These are phyloP conservation scores for Diplodia scrobiculata DNA, from an alignment of 2,329 filamentous ascomycete genomes.

Conservation along the genomic window DNA sequence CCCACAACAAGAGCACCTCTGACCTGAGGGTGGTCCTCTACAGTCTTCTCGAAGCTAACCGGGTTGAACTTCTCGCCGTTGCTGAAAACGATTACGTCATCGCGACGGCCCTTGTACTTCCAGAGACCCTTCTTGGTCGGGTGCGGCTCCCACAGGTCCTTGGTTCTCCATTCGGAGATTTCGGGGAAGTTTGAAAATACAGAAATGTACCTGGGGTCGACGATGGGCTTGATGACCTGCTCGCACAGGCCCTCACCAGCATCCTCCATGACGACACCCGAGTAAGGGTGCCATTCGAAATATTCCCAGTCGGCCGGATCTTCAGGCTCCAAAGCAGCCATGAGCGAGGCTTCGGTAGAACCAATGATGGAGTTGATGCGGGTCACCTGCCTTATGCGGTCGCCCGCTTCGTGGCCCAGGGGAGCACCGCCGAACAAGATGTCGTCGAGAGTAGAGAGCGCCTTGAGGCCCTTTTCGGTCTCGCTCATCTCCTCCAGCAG, in stretches of 20 bases:
- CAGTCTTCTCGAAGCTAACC: constrained; percentile 32
- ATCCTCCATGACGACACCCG: constrained; percentile 36
- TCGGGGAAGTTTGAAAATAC: constrained; percentile 33
- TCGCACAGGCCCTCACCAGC: constrained; percentile 33
- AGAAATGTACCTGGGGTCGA: constrained; percentile 11
- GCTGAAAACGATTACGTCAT: constrained; percentile 34
- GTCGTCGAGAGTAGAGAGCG: constrained; percentile 33
- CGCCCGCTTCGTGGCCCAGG: constrained; percentile 29
- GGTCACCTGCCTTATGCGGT: constrained; percentile 23
- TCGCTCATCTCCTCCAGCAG: constrained; percentile 37
- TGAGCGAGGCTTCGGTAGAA: constrained; percentile 35
- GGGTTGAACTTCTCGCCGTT: constrained; percentile 35
- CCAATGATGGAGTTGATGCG: constrained; percentile 35
- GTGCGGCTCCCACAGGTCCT: constrained; percentile 34
- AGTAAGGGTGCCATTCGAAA: constrained; percentile 35
- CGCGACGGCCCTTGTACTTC: constrained; percentile 34
- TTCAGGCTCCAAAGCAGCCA: constrained; percentile 31
- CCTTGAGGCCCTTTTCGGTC: constrained; percentile 34
- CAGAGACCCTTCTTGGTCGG: constrained; percentile 30
- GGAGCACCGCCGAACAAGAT: constrained; percentile 32
- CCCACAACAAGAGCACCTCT: constrained; percentile 41
- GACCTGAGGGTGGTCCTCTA: constrained; percentile 37
- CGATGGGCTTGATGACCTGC: constrained; percentile 29
- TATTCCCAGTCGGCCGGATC: constrained; percentile 35
- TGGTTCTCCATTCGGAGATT: constrained; percentile 30